Evolutionary conservation across 1,284 basidiomycete species (phyloP).

Genomic region (Mycena sp.): DNA sequence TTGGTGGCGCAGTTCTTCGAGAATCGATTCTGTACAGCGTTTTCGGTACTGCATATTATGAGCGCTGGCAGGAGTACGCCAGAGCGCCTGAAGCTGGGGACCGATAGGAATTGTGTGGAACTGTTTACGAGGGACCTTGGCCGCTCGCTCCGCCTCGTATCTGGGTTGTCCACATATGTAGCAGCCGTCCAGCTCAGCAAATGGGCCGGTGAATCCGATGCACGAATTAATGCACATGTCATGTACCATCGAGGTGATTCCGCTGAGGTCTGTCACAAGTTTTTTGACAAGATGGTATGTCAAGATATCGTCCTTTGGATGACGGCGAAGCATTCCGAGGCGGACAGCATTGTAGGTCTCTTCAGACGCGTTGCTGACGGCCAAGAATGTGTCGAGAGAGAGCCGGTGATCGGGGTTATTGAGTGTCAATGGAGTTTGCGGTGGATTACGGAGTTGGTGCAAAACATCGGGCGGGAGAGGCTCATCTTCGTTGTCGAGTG

Average conservation of each 20-base stretch:
- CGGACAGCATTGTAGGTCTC: too few relatives aligned
- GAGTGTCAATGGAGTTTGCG: background rate
- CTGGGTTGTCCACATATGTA: constrained; percentile 29
- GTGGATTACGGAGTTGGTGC: background rate
- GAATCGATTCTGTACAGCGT: background rate
- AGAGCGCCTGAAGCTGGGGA: constrained; percentile 35
- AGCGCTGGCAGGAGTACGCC: background rate
- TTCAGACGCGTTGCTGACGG: constrained; percentile 30
- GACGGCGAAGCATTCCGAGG: too few relatives aligned
- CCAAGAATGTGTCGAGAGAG: constrained; percentile 39
- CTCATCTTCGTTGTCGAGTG: background rate
- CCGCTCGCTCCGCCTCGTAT: constrained; percentile 30
- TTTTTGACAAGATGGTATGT: too few relatives aligned
- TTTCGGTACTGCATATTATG: background rate
- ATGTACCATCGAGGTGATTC: constrained; percentile 29
- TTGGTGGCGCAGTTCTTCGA: background rate
- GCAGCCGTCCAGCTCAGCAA: constrained; percentile 33
- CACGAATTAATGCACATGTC: constrained; percentile 46
- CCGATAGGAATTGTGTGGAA: constrained; percentile 39
- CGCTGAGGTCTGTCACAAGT: too few relatives aligned
- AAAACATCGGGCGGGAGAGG: background rate
- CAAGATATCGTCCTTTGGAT: too few relatives aligned
- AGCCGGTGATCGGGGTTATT: constrained; percentile 19
- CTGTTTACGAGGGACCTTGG: constrained; percentile 13
- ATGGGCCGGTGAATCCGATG: constrained; percentile 39